Conservation (phyloP, 2,329 filamentous ascomycete genomes). For the Cercospora zeina region DNA sequence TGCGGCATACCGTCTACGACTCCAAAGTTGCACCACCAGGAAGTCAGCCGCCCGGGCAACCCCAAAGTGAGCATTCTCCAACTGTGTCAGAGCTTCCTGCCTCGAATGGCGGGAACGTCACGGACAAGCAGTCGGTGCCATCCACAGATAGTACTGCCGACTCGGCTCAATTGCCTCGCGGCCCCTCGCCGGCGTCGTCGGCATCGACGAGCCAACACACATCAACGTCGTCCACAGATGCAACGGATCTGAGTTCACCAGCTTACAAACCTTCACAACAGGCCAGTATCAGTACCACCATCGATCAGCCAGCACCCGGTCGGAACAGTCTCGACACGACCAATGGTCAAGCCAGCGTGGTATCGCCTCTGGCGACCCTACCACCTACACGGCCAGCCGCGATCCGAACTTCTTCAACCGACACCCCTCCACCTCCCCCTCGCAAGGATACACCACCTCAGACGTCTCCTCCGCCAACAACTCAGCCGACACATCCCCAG, state of each 20-base stretch:
- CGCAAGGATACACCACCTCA: constrained; percentile 17
- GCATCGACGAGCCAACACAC: constrained; percentile 3
- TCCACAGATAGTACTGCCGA: background rate
- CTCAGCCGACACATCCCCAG: constrained; percentile 2
- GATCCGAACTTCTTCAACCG: constrained; percentile 14
- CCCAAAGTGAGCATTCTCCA: constrained; percentile 19
- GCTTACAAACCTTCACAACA: constrained; percentile 12
- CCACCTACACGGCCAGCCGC: constrained; percentile 13
- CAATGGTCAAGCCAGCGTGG: constrained; percentile 8
- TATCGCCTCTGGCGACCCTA: background rate
- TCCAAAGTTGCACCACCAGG: constrained; percentile 26
- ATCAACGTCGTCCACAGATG: constrained; percentile 4
- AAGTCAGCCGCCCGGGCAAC: constrained; percentile 21
- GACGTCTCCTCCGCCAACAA: constrained; percentile 11
- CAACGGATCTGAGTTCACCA: constrained; percentile 12
- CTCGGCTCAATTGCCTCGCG: background rate
- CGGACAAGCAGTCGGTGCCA: background rate
- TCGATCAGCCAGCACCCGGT: constrained; percentile 6
- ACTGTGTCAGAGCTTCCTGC: constrained; percentile 6
- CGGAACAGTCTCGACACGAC: constrained; percentile 11
- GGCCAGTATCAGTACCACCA: constrained; percentile 8
- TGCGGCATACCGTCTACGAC: constrained; percentile 34
- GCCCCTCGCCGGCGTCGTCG: background rate
- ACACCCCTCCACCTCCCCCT: constrained; percentile 18
- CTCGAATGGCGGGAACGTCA: constrained; percentile 4